Evolutionary conservation across 2,329 filamentous ascomycete genomes (phyloP).

Genomic region (Fusarium annulatum): DNA sequence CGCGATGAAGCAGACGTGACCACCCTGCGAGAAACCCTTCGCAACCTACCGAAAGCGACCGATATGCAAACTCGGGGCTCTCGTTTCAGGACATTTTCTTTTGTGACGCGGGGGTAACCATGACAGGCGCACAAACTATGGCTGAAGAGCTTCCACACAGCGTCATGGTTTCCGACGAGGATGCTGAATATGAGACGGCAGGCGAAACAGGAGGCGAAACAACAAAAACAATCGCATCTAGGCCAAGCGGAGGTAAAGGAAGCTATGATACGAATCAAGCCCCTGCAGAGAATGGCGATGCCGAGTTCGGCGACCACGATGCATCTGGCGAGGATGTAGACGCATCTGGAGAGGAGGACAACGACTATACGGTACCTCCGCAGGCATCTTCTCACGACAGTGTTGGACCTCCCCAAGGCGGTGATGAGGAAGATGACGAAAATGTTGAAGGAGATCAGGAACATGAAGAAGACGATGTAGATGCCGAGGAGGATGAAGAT

Average conservation of each 20-base stretch:
- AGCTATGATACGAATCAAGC: neutral
- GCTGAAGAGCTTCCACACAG: constrained; percentile 69
- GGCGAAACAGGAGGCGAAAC: constrained; percentile 48
- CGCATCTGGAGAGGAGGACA: constrained; percentile 57
- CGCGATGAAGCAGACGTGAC: constrained; percentile 43
- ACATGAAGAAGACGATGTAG: constrained; percentile 36
- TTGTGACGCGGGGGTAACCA: constrained; percentile 49
- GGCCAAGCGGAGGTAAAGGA: neutral
- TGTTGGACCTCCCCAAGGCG: constrained; percentile 46
- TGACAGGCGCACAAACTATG: constrained; percentile 65
- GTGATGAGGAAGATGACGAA: constrained; percentile 40
- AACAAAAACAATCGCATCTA: constrained; percentile 37
- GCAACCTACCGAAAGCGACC: constrained; percentile 34
- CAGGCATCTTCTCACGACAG: constrained; percentile 43
- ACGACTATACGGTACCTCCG: constrained; percentile 45
- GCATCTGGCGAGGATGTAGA: constrained; percentile 58
- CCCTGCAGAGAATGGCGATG: constrained; percentile 47
- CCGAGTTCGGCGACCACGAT: constrained; percentile 53
- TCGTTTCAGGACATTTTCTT: constrained; percentile 26
- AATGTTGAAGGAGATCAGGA: constrained; percentile 51
- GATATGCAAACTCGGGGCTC: constrained; percentile 47
- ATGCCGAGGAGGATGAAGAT: constrained; percentile 55
- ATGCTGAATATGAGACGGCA: constrained; percentile 55
- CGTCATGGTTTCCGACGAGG: constrained; percentile 63
- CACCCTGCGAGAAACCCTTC: constrained; percentile 35